Evolutionary conservation across 257 asterid genomes (phyloP).

Genomic region (Solanum rostratum): DNA sequence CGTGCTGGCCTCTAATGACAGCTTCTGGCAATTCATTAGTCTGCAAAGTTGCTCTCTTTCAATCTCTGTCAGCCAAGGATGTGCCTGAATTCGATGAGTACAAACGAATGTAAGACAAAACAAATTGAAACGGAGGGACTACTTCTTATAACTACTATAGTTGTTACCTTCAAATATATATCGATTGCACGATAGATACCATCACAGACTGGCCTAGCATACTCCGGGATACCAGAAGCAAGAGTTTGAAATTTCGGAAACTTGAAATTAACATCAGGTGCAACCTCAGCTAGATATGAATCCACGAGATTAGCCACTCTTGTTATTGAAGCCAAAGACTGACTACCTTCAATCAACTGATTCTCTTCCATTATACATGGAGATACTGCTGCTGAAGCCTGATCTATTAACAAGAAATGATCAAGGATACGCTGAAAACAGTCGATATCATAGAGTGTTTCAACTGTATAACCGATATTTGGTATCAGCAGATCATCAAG

Average conservation of each 20-base stretch:
- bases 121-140: background rate
- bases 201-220: constrained; percentile 68
- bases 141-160: too few species aligned
- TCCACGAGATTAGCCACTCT: constrained; percentile 81
- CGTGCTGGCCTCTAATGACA: constrained; percentile 81
- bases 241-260: constrained; percentile 65
- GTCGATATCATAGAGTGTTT: constrained; percentile 65
- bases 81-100: constrained; percentile 34
- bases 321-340: constrained; percentile 46
- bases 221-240: constrained; percentile 75
- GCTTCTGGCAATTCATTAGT: constrained; percentile 83
- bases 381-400: constrained; percentile 41
- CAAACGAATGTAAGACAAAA: background rate
- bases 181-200: constrained; percentile 90
- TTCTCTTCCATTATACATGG: constrained; percentile 57
- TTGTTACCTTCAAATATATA: constrained; percentile 68
- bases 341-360: constrained; percentile 25
- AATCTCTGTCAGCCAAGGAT: constrained; percentile 67
- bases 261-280: constrained; percentile 63
- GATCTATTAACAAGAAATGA: constrained; percentile 57
- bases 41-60: constrained; percentile 79
- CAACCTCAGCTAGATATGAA: constrained; percentile 80
- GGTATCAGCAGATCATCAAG: constrained; percentile 72
- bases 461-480: constrained; percentile 47
- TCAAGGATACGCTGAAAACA: constrained; percentile 91